Evolutionary conservation across 2,329 filamentous ascomycete species (phyloP), one percentile per base, ranked within the genome.

Genomic region (Botryosphaeria agaves): DNA sequence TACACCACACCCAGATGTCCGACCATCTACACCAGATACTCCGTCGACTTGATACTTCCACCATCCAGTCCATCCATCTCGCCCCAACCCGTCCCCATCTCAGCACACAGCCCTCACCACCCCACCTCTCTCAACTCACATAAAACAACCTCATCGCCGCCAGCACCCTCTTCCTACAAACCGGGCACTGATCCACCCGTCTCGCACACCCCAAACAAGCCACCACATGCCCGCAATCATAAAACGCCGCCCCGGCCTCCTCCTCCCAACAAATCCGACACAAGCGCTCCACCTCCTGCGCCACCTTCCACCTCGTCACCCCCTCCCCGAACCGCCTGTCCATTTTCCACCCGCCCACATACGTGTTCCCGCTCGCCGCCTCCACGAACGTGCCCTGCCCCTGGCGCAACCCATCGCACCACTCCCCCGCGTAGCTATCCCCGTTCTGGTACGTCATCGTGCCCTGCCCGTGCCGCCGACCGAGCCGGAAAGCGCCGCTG

Each of bases 181-280:
- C 66, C 1, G 71, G 71, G 39, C 71, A 76, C 29, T 53, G 55
- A 32, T 71, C 66, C 18, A 75, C 61, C 42, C 66, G 59, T 30
- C 57, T 57, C 8, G 71, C 70, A 42, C 71, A 76, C n/a, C 52
- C 52, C 34, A 68, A 51, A 38, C 71, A 76, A 3, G 69, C 64
- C 27, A 70, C 64, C 12, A 75, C 66, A 41, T 76, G 71, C 0
- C 71, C 71, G 38, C 71, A 76, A 37, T 70, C 66, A 39, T 68
- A 69, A 44, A 76, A 73, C 5, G 69, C 58, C 4, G 68, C 64
- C 36, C 71, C 65, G 32, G 69, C 65, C 25, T 63, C 62, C 26
- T 64, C 61, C n/a, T 65, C 61, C 47, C 66, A 75, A 53, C 71
- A 76, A 34, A 76, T 73, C 33, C 66, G 59, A 44, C 71, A 76